These are phyloP conservation scores for Fomitopsis pulvina DNA, from an alignment of 768 basidiomycete species.

Conservation along the genomic window DNA sequence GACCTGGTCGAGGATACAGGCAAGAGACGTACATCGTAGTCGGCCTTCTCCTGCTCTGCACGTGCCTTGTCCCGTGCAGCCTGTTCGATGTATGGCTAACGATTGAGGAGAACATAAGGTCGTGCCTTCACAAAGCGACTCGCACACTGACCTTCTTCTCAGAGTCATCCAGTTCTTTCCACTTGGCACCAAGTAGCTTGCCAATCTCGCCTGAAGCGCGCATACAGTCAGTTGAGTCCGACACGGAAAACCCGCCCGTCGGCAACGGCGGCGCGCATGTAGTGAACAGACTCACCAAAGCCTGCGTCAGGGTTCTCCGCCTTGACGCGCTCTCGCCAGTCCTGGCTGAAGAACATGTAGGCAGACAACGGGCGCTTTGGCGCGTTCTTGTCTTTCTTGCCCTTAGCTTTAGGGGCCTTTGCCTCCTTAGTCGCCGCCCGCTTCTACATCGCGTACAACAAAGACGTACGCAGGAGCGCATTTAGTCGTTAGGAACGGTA, in stretches of 20 bases:
- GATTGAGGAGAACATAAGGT: not conserved
- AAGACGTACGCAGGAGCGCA: conserved; percentile 9
- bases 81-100: conserved; percentile 80
- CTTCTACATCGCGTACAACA: conserved; percentile 37
- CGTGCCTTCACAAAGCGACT: conserved; percentile 2
- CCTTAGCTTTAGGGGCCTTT: conserved; percentile 44
- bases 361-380: conserved; percentile 93
- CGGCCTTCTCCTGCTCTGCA: conserved; percentile 73
- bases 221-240: conserved; percentile 4
- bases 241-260: conserved; percentile 4
- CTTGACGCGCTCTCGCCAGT: conserved; percentile 95
- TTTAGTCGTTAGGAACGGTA: not conserved
- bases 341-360: conserved; percentile 99
- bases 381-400: conserved; percentile 75
- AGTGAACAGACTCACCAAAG: conserved; percentile 54
- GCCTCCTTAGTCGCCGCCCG: conserved; percentile 73
- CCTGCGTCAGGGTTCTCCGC: conserved; percentile 90
- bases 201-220: conserved; percentile 72
- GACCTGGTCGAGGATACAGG: not conserved
- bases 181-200: conserved; percentile 91
- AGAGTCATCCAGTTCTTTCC: conserved; percentile 89
- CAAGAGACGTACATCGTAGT: conserved; percentile 31
- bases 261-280: conserved; percentile 1
- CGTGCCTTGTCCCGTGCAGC: conserved; percentile 84
- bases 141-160: conserved; percentile 79